Base-by-base conservation (phyloP, 2,329 filamentous ascomycete species). In the Xylariaceae sp. region DNA sequence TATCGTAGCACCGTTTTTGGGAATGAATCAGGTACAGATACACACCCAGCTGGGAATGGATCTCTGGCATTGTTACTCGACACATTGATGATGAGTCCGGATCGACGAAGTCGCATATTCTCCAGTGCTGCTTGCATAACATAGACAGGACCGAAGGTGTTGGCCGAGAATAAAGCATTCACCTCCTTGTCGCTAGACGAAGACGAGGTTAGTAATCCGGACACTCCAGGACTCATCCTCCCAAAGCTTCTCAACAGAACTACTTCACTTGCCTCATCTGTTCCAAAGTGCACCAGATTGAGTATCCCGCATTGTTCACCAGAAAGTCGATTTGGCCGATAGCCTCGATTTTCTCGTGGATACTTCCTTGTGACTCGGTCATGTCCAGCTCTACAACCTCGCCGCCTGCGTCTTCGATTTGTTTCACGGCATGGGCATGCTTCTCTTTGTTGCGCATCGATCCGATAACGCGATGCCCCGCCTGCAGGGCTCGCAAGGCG, bases 391-490 rank as follows among this genome's bases (percentile, higher is more conserved):
- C 60, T 15, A 64, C 49, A 19, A 66, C 49, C 17, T 52, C 42
- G n/a, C 62, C 63, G 11, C 62, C 62, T 3, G 62, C 60, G 1
- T 48, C 38, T 45, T 66, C 57, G 45, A 67, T 64, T 44, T 60
- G 47, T 17, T 53, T 48, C 7, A 62, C 58, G 5, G 57, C 62
- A 6, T 57, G 52, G 12, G 52, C 49, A 33, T 62, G 39, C 27
- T 58, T 58, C n/a, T 50, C 17, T 44, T 51, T 61, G 50, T 59
- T 62, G 5, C 68, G 64, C 30, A 68, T 53, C 2, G 65, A 58
- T 19, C 63, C 66, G 15, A 68, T 46, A 9, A 70, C 67, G 3
- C 55, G 60, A 50, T 70, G 62, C 9, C 62, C 61, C 1, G 59
- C 61, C 38, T 58, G 54, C 2, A 69, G 61, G 2, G 58, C 65